These are phyloP conservation scores for Zizania latifolia DNA, from an alignment of 176 grass and related monocot genomes.

Conservation along the genomic window DNA sequence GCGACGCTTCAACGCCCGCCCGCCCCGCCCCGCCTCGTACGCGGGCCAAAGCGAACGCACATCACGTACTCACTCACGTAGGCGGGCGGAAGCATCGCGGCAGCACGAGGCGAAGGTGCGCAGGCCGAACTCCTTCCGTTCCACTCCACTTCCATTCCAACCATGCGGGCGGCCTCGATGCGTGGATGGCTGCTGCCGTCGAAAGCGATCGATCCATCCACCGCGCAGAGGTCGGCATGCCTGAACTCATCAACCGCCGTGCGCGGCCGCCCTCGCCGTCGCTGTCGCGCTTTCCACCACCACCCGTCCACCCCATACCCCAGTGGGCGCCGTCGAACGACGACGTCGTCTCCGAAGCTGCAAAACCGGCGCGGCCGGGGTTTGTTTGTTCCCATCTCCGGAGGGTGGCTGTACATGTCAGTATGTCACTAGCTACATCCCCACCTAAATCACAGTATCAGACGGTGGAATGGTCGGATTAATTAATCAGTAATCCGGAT, in stretches of 20 bases:
- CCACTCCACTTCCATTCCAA: not conserved
- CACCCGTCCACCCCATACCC: not conserved
- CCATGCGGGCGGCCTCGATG: not conserved
- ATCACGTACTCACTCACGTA: too few species aligned
- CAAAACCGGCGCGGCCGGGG: conserved; percentile 27
- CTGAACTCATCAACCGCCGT: conserved; percentile 21
- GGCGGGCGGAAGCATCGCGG: conserved; percentile 24
- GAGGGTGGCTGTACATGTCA: not conserved
- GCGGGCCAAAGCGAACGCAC: not conserved
- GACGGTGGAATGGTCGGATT: not conserved
- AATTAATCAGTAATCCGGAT: not conserved
- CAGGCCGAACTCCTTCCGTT: not conserved
- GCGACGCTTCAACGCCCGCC: conserved; percentile 28
- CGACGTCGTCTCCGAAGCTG: conserved; percentile 44
- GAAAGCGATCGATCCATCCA: conserved; percentile 32
- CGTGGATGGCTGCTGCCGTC: not conserved
- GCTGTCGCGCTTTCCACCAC: conserved; percentile 34
- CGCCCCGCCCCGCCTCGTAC: not conserved
- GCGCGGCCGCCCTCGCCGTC: conserved; percentile 38
- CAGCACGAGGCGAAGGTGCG: not conserved
- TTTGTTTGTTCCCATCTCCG: conserved; percentile 30
- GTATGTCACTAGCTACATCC: not conserved
- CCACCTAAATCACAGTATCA: not conserved
- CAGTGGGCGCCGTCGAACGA: conserved; percentile 44
- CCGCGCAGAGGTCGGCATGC: conserved; percentile 32